Evolutionary conservation across 1,284 basidiomycete genomes (phyloP).

Genomic region (Cryptococcus sp.): DNA sequence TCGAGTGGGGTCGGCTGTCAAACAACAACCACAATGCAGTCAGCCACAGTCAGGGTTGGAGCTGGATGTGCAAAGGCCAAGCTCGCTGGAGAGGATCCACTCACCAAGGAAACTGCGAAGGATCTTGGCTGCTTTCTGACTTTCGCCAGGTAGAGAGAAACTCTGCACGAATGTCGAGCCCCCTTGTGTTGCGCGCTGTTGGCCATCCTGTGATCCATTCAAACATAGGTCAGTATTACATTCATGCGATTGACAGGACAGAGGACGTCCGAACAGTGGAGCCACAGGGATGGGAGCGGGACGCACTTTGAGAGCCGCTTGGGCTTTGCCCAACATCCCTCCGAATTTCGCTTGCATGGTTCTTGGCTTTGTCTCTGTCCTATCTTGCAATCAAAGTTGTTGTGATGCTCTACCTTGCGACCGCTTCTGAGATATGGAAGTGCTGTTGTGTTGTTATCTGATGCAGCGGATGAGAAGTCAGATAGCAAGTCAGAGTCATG

Average conservation of each 20-base stretch:
- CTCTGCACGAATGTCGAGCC: slow-evolving; percentile 69
- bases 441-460: too few relatives aligned
- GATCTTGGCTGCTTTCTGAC: slow-evolving; percentile 88
- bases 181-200: slow-evolving; percentile 33
- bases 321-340: slow-evolving; percentile 18
- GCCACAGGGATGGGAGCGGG: not conserved
- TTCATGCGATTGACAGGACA: not conserved
- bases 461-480: too few relatives aligned
- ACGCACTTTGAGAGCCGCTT: slow-evolving; percentile 22
- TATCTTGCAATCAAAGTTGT: not conserved
- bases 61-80: not conserved
- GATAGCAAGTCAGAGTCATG: too few relatives aligned
- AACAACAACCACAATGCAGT: not conserved
- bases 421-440: too few relatives aligned
- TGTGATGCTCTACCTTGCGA: not conserved
- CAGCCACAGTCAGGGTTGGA: not conserved
- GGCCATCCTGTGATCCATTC: slow-evolving; percentile 34
- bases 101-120: slow-evolving; percentile 83
- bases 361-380: not conserved
- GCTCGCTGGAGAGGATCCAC: slow-evolving; percentile 32
- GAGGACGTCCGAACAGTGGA: not conserved
- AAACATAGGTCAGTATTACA: not conserved
- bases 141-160: slow-evolving; percentile 83
- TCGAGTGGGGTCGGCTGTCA: slow-evolving; percentile 81
- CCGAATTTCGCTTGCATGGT: slow-evolving; percentile 20